These are phyloP conservation scores for Actinomortierella ambigua DNA, from an alignment of 371 early-diverging fungal genomes.

Conservation along the genomic window DNA sequence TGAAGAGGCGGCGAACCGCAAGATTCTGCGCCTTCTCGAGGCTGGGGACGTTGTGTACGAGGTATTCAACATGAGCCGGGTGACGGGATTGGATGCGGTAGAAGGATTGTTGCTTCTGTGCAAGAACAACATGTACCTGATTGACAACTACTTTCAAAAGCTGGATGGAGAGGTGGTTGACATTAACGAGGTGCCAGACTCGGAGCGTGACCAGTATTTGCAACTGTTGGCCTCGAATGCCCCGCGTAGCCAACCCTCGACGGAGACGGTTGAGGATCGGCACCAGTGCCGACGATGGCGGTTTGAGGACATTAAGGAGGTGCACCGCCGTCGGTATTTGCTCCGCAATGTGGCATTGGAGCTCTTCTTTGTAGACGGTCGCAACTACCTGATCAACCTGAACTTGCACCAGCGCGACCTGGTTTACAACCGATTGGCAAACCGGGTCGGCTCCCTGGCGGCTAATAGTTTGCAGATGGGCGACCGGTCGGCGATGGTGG, in stretches of 20 bases:
- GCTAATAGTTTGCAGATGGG: constrained; percentile 41
- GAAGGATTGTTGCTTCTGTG: constrained; percentile 76
- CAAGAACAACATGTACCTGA: constrained; percentile 74
- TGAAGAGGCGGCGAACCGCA: constrained; percentile 76
- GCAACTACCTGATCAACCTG: constrained; percentile 74
- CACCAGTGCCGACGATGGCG: constrained; percentile 69
- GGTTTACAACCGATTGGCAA: constrained; percentile 68
- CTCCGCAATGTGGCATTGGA: constrained; percentile 77
- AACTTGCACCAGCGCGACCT: constrained; percentile 68
- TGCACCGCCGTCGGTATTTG: constrained; percentile 51
- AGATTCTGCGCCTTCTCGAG: constrained; percentile 73
- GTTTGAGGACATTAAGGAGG: constrained; percentile 73
- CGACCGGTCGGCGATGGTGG: constrained; percentile 41
- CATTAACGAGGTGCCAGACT: constrained; percentile 69
- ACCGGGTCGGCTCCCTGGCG: constrained; percentile 51
- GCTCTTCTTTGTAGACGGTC: constrained; percentile 78
- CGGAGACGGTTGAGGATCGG: constrained; percentile 55
- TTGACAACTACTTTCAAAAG: constrained; percentile 78
- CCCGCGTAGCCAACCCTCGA: constrained; percentile 53
- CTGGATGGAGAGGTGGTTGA: constrained; percentile 78
- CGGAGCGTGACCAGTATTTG: constrained; percentile 74
- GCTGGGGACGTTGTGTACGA: constrained; percentile 75
- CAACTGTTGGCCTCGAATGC: constrained; percentile 65
- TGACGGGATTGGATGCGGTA: constrained; percentile 72
- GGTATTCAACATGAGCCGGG: constrained; percentile 74